Conservation (phyloP, 768 basidiomycete genomes). For the Paxillus ammoniavirescens region DNA sequence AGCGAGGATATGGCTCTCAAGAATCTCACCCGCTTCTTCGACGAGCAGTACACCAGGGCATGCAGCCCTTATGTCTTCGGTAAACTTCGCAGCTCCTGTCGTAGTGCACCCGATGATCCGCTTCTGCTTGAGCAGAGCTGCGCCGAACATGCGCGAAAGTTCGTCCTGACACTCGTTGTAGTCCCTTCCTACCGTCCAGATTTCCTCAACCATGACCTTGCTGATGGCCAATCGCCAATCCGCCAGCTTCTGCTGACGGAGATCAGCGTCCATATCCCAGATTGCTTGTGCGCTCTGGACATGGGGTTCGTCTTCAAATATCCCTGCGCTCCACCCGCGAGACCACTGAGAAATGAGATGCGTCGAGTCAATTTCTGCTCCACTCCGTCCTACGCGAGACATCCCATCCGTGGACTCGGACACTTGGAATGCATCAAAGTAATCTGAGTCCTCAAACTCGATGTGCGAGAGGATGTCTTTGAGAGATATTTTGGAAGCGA, state of each 20-base stretch:
- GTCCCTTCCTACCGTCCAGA: constrained; percentile 31
- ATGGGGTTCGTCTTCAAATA: constrained; percentile 30
- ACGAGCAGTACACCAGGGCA: constrained; percentile 57
- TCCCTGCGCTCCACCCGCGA: constrained; percentile 42
- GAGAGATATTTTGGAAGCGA: constrained; percentile 13
- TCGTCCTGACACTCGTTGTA: constrained; percentile 42
- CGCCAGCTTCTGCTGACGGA: constrained; percentile 26
- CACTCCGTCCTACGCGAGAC: constrained; percentile 40
- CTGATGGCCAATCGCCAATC: constrained; percentile 39
- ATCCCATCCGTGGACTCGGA: constrained; percentile 45
- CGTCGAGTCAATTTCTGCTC: constrained; percentile 30
- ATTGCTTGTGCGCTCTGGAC: constrained; percentile 26
- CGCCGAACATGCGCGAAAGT: constrained; percentile 36
- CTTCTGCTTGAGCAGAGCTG: constrained; percentile 41
- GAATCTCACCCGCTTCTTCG: constrained; percentile 72
- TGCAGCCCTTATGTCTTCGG: constrained; percentile 42
- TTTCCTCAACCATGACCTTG: constrained; percentile 31
- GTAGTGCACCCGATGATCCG: constrained; percentile 68
- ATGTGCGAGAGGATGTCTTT: constrained; percentile 42
- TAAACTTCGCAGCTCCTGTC: constrained; percentile 65
- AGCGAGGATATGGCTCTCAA: constrained; percentile 65
- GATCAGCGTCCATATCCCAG: constrained; percentile 35
- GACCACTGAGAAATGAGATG: constrained; percentile 53
- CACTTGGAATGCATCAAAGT: constrained; percentile 44
- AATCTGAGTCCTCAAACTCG: constrained; percentile 50